These are phyloP conservation scores for Lavandula angustifolia DNA, from an alignment of 257 asterid species.

Conservation along the genomic window DNA sequence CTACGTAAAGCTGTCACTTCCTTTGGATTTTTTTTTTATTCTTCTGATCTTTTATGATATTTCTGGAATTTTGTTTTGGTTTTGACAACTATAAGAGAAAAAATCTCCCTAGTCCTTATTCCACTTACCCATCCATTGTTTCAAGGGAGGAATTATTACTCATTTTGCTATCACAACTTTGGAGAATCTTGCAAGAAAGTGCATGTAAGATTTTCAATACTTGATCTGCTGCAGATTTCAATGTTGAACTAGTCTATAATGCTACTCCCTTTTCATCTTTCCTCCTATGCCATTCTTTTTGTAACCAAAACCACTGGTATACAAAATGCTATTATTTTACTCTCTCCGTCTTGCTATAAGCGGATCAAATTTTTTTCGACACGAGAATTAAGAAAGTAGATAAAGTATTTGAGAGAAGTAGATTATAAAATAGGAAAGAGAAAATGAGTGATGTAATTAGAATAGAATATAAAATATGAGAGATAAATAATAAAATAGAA, in stretches of 20 bases:
- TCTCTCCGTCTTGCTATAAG: too few species aligned
- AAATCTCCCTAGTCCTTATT: constrained; percentile 2
- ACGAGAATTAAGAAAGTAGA: too few species aligned
- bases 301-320: background rate
- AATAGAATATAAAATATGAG: too few species aligned
- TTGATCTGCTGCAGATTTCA: constrained; percentile 10
- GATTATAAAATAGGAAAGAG: too few species aligned
- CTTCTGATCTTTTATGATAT: too few species aligned
- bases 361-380: too few species aligned
- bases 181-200: constrained; percentile 34
- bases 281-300: background rate
- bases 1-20: background rate
- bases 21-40: background rate
- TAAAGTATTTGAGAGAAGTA: too few species aligned
- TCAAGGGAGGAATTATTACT: constrained; percentile 40
- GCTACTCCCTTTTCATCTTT: constrained; percentile 11
- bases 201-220: constrained; percentile 24
- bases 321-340: too few species aligned
- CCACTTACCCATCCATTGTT: constrained; percentile 33
- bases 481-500: too few species aligned
- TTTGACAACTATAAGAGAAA: too few species aligned
- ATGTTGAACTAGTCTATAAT: constrained; percentile 10
- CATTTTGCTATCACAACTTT: constrained; percentile 42
- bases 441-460: too few species aligned
- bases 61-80: too few species aligned